Evolutionary conservation across 2,329 filamentous ascomycete genomes (phyloP), one percentile per base, ranked within the genome.

Genomic region (Fusarium sp.): DNA sequence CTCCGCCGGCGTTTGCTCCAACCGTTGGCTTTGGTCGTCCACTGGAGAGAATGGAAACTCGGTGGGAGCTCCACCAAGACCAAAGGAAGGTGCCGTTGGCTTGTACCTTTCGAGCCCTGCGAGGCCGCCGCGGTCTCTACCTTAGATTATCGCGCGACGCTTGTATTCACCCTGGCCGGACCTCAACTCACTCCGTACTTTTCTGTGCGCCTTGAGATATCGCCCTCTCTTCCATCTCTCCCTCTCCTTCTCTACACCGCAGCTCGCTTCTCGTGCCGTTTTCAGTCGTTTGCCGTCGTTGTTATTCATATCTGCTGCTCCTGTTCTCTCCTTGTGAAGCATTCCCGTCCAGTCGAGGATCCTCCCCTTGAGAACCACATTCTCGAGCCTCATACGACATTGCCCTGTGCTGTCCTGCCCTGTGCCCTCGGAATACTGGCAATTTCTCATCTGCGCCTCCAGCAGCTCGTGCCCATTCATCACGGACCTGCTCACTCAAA

Each of bases 351-450:
- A 27, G 67, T 58, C 59, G 37, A 34, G 59, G 60, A 63, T 54
- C 54, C 71, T 71, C 71, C 54, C 48, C 34, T 35, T 41, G 73
- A 67, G 71, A 63, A 63, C 68, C 62, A 63, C 71, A 60, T 52
- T 56, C 62, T 66, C 34, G 45, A 75, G 64, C 54, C 61, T 75
- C 62, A 59, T 54, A 73, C 69, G 72, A 60, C 72, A 59, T 52
- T 66, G 35, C 65, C 65, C 57, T 70, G 65, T 70, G 72, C 58
- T 74, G 41, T 45, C 63, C 61, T 71, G 66, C 70, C 66, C 48
- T 60, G 56, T 72, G 61, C 54, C 43, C 66, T 73, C 52, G 37
- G 39, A 41, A 71, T 67, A 71, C 56, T 64, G 58, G 41, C 48
- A 57, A 68, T 72, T 64, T 68, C 41, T 68, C 54, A 43, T 68